Conservation (phyloP, 2,329 filamentous ascomycete genomes). For the Thelonectria discophora region DNA sequence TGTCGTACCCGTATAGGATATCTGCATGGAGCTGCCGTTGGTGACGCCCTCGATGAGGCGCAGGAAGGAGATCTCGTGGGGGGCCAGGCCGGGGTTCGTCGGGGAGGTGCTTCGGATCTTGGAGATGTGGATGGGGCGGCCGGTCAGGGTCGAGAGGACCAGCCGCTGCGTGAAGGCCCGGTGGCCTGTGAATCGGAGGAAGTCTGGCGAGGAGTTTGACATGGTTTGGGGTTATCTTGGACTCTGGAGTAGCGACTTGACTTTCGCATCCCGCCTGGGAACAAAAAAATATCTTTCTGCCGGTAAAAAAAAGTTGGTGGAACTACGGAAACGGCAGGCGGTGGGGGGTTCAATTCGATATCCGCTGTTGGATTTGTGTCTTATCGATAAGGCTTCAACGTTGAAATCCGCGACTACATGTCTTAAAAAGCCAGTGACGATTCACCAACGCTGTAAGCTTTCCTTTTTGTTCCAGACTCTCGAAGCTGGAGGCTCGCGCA, state of each 20-base stretch:
- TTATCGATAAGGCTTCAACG: conserved; percentile 46
- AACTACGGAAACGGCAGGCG: conserved; percentile 41
- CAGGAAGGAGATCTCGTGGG: conserved; percentile 94
- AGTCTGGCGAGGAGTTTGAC: conserved; percentile 59
- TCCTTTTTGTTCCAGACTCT: conserved; percentile 7
- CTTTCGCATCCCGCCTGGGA: conserved; percentile 29
- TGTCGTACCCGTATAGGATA: conserved; percentile 94
- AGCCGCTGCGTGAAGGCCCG: conserved; percentile 84
- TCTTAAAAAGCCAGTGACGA: conserved; percentile 39
- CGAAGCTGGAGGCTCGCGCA: conserved; percentile 10
- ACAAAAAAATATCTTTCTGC: conserved; percentile 54
- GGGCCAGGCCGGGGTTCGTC: conserved; percentile 86
- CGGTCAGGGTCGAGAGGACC: conserved; percentile 89
- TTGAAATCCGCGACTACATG: conserved; percentile 8
- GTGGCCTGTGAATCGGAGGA: conserved; percentile 83
- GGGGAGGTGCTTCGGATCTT: conserved; percentile 90
- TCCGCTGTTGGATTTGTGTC: conserved; percentile 25
- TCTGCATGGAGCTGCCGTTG: conserved; percentile 94
- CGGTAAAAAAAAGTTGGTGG: conserved; percentile 34
- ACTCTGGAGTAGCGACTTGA: conserved; percentile 31
- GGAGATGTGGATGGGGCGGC: conserved; percentile 88
- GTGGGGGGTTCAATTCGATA: conserved; percentile 28
- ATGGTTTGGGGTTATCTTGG: conserved; percentile 43
- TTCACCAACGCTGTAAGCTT: conserved; percentile 15
- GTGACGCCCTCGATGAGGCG: conserved; percentile 94